Base-by-base conservation (phyloP, 306 rosid genomes). In the Sicyos edulis region DNA sequence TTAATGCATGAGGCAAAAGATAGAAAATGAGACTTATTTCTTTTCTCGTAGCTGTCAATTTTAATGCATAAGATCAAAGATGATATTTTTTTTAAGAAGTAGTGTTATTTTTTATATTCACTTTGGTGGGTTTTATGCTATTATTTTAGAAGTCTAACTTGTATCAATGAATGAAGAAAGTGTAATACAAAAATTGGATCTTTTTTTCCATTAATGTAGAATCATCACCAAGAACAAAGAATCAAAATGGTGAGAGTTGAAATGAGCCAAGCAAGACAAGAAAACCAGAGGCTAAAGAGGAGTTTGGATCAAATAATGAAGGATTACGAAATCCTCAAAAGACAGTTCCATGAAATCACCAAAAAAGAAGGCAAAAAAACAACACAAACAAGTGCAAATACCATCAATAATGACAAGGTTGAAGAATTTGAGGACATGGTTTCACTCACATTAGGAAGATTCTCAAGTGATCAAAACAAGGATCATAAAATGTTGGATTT, bases 391-490 rank as follows among this genome's bases (percentile, higher is more conserved):
- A 37, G 44, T 37, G 8, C 7, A 37, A 37, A 37, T 37, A 37
- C 8, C 44, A 37, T 0, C 8, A 37, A 37, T 37, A 37, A 37
- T 11, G 24, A 70, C 13, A 70, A 80, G 70, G 81, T 80, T 59
- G 59, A 54, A 6, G 92, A 89, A 32, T 3, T 32, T 32, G 37
- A 32, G 0, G 37, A 32, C 20, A 82, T 88, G 10, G 89, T 88
- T 79, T 88, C 90, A 44, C 96, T 91, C 2, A 82, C 85, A 9
- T 92, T 95, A 0, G 99, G 97, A 86, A 87, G 88, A 66, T 79
- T 72, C 77, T 77, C 83, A 0, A 60, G 79, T 26, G 29, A 32
- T 32, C 37, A 32, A 32, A 32, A 32, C 4, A 32, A 32, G 37
- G 37, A 32, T 32, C 37, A 32, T 32, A 32, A 32, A 32, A 32